These are phyloP conservation scores for Keithomyces neogunnii DNA, from an alignment of 2,329 filamentous ascomycete genomes.

Conservation along the genomic window DNA sequence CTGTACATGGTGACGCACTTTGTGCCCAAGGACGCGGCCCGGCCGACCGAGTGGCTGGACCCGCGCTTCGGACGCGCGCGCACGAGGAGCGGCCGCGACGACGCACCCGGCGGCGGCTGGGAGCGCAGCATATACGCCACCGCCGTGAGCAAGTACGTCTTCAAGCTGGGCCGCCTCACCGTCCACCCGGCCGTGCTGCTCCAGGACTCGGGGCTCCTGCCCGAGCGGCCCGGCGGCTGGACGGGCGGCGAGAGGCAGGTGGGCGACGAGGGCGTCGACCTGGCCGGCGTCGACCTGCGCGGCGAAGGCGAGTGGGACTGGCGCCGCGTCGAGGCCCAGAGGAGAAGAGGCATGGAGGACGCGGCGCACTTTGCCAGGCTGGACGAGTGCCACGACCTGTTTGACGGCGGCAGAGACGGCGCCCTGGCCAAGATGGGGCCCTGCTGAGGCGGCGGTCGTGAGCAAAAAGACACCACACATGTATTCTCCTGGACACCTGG, in stretches of 20 bases:
- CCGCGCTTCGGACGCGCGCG: constrained; percentile 32
- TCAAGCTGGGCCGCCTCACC: constrained; percentile 74
- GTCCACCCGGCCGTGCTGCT: constrained; percentile 74
- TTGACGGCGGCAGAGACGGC: constrained; percentile 44
- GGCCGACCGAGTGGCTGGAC: constrained; percentile 45
- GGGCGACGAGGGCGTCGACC: constrained; percentile 7
- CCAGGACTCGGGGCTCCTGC: constrained; percentile 63
- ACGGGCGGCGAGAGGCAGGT: constrained; percentile 29
- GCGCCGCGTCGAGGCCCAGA: constrained; percentile 45
- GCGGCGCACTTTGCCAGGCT: constrained; percentile 48
- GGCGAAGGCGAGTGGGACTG: constrained; percentile 45
- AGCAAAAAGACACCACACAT: too few species aligned
- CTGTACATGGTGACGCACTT: constrained; percentile 69
- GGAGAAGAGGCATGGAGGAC: constrained; percentile 45
- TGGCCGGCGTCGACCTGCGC: constrained; percentile 19
- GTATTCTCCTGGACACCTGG: too few species aligned
- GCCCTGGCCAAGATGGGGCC: constrained; percentile 41
- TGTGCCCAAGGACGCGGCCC: constrained; percentile 51
- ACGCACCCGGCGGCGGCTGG: constrained; percentile 40
- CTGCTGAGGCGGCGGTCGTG: constrained; percentile 17
- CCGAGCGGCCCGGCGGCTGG: constrained; percentile 62
- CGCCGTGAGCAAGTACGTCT: constrained; percentile 71
- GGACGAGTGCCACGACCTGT: constrained; percentile 42
- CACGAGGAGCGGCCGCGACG: constrained; percentile 28
- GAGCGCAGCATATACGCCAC: constrained; percentile 62